A percentile compares a stretch with the other conserved stretches of the same genome.
phyloP scores from a whole-genome alignment of 495 filamentous ascomycete species.

The Recurvomyces mirabilis region DNA sequence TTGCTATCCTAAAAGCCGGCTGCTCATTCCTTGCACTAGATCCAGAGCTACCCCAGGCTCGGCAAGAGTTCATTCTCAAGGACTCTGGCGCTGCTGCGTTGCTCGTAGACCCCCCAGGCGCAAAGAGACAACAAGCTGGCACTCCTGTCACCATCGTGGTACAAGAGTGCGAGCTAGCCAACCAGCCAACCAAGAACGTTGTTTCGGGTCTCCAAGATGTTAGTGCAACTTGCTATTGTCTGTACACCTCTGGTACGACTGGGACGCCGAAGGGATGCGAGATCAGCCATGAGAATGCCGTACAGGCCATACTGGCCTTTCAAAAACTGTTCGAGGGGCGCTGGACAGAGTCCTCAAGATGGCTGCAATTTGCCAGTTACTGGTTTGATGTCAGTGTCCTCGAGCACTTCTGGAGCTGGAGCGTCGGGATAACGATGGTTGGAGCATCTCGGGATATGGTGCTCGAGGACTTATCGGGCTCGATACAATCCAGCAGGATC shows the following conservation, averaged over 20 bases:
- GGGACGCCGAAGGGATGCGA: conserved; percentile 62
- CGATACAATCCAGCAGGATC: conserved; percentile 58
- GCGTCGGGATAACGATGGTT: conserved; percentile 66
- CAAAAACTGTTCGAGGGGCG: conserved; percentile 53
- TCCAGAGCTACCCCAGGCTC: conserved; percentile 47
- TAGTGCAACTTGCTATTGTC: conserved; percentile 52
- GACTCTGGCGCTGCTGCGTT: conserved; percentile 49
- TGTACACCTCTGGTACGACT: conserved; percentile 67
- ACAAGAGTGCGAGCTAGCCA: neutral
- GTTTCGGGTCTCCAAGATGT: conserved; percentile 24
- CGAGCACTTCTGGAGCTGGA: conserved; percentile 87
- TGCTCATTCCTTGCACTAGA: conserved; percentile 72
- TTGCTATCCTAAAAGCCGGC: conserved; percentile 72
- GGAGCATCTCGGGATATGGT: conserved; percentile 67
- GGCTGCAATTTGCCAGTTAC: conserved; percentile 79
- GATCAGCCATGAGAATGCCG: conserved; percentile 60
- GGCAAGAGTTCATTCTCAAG: conserved; percentile 53
- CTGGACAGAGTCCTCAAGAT: conserved; percentile 59
- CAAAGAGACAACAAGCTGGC: neutral
- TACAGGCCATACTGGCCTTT: conserved; percentile 69
- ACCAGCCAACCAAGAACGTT: neutral
- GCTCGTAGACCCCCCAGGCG: neutral
- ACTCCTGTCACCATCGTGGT: neutral
- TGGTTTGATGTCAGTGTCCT: conserved; percentile 83
- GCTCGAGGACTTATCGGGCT: conserved; percentile 60